Base-by-base conservation (phyloP, 306 rosid species). In the Prunus kanzakura region DNA sequence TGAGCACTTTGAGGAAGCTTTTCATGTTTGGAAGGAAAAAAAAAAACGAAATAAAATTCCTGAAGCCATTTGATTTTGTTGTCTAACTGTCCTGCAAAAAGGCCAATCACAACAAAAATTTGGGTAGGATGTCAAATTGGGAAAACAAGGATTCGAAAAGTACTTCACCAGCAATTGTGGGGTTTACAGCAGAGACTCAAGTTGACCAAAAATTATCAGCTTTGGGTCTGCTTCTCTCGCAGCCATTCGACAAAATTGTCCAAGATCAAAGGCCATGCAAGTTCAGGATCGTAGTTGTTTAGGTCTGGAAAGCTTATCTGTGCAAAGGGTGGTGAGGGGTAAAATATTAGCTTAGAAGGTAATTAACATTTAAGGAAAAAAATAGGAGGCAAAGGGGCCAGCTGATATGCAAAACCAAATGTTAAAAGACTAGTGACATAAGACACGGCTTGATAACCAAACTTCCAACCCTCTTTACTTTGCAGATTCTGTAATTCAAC, bases 161-260 rank as follows among this genome's bases (percentile, higher is more conserved):
- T 76, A 81, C 87, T 64, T 79, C 79, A 74, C 82, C 77, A 64
- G 73, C 68, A 67, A 64, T 77, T 72, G 81, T 77, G 62, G 81
- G 71, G 82, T 78, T 71, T 78, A 65, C 77, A 56, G 76, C 86
- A 84, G 87, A 84, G 82, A 85, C 85, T 79, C 80, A 79, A 78
- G 74, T 46, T 16, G 78, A 81, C 63, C 67, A 69, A 67, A 54
- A 58, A 64, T 70, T 25, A 72, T 80, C 83, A 64, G 77, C 70
- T 83, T 35, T 74, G 84, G 51, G 66, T 84, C 69, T 70, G 84
- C 82, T 85, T 91, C 82, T 83, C 98, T 84, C 80, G 83, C 65
- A 96, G 2, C 99, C 98, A 92, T 56, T 96, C 98, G 7, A 89
- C 97, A 50, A 96, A 96, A 78, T 92, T 92, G 90, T 96, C 99